A percentile compares a stretch with the other conserved stretches of the same genome.
These are phyloP conservation scores for Boletus subcaerulescens DNA, from an alignment of 768 basidiomycete genomes.

Conservation along the genomic window DNA sequence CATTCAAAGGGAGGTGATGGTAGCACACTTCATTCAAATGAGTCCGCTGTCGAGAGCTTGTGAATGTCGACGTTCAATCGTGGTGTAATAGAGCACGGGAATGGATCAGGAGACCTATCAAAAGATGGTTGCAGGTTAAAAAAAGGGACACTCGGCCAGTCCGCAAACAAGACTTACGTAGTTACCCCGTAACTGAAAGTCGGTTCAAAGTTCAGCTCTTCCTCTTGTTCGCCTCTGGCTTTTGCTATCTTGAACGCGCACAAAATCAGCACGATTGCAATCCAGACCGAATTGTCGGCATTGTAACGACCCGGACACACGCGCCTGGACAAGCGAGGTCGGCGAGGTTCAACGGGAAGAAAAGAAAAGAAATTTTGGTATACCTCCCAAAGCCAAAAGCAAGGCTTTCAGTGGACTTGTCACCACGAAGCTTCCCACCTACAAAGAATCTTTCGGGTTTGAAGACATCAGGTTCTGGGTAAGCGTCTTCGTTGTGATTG, in stretches of 20 bases:
- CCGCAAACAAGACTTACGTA: slow-evolving; percentile 1
- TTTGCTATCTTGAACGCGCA: slow-evolving; percentile 25
- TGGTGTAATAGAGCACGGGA: slow-evolving; percentile 13
- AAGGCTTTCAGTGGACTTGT: background rate
- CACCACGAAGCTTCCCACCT: slow-evolving; percentile 6
- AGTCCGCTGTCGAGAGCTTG: background rate
- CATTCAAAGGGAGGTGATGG: too few species aligned
- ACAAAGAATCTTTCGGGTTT: slow-evolving; percentile 32
- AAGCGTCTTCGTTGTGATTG: slow-evolving; percentile 4
- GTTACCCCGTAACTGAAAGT: slow-evolving; percentile 14
- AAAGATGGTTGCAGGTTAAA: background rate
- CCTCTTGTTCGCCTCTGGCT: slow-evolving; percentile 23
- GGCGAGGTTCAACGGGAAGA: background rate
- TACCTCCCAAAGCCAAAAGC: slow-evolving; percentile 27
- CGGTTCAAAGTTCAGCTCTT: slow-evolving; percentile 19
- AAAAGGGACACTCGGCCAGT: background rate
- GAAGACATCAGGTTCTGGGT: slow-evolving; percentile 25
- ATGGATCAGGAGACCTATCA: slow-evolving; percentile 9
- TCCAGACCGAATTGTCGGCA: slow-evolving; percentile 34
- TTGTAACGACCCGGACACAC: slow-evolving; percentile 32
- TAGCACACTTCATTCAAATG: too few species aligned
- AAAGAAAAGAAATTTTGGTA: background rate
- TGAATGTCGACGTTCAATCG: slow-evolving; percentile 1
- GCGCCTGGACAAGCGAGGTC: slow-evolving; percentile 12
- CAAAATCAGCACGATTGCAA: slow-evolving; percentile 26